Percentiles rank a stretch among this genome's conserved stretches.
These are phyloP conservation scores for Mortierella sp. DNA, from an alignment of 371 early-diverging fungal species.

Conservation along the genomic window DNA sequence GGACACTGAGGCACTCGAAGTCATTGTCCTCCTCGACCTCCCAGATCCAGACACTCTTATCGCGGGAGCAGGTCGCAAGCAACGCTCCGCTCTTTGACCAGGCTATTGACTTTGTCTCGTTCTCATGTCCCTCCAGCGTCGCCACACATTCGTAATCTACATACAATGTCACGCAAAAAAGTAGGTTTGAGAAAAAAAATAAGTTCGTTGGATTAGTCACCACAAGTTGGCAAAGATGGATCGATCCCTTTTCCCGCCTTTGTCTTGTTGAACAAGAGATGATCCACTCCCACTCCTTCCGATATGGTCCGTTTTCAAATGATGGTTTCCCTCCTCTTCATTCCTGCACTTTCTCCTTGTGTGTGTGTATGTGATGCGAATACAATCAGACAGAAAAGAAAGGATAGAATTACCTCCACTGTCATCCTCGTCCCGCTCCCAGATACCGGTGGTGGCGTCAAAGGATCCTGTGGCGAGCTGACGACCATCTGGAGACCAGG, in stretches of 20 bases:
- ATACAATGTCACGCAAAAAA: not conserved
- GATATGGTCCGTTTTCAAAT: conserved; percentile 21
- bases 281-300: conserved; percentile 6
- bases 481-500: conserved; percentile 84
- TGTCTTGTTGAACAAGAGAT: no score
- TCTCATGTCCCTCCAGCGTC: conserved; percentile 98
- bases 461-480: conserved; percentile 93
- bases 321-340: not conserved
- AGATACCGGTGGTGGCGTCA: conserved; percentile 93
- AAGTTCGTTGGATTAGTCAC: conserved; percentile 20
- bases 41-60: conserved; percentile 99
- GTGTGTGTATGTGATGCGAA: not conserved
- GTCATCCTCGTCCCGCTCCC: conserved; percentile 75
- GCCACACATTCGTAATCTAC: conserved; percentile 91
- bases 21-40: conserved; percentile 88
- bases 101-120: conserved; percentile 94
- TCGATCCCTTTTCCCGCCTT: no score
- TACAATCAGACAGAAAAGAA: not conserved
- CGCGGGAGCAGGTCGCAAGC: conserved; percentile 94
- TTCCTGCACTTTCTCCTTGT: no score
- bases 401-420: conserved; percentile 52
- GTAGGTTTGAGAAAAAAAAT: not conserved
- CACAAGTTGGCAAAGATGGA: no score
- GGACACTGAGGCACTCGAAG: conserved; percentile 94
- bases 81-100: conserved; percentile 88